Conservation (phyloP, 306 rosid genomes). For the Calophaca sinica region DNA sequence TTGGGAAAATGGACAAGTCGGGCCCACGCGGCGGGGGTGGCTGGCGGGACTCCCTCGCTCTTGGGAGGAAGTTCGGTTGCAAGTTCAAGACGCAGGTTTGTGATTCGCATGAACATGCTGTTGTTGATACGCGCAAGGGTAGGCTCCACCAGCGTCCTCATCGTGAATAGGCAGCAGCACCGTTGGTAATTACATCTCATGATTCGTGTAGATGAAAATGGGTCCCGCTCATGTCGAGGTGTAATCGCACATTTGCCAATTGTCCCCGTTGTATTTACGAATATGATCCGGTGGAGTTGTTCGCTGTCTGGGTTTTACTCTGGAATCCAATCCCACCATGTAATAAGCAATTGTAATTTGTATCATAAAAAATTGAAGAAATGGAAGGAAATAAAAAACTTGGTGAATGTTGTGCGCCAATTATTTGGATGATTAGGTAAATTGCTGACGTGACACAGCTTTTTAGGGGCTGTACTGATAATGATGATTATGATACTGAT, state of each 20-base stretch:
- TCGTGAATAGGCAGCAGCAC: slow-evolving; percentile 40
- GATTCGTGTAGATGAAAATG: not conserved
- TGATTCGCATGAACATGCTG: slow-evolving; percentile 78
- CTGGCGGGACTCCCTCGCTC: slow-evolving; percentile 57
- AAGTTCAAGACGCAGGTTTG: slow-evolving; percentile 92
- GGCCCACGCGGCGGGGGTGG: slow-evolving; percentile 51
- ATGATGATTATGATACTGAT: not conserved
- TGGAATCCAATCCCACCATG: too few relatives aligned
- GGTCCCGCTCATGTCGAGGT: not conserved
- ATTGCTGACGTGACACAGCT: slow-evolving; percentile 6
- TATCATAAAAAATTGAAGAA: not conserved
- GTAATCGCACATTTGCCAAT: slow-evolving; percentile 2
- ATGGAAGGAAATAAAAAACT: not conserved
- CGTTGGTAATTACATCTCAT: not conserved
- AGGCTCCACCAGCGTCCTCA: slow-evolving; percentile 54
- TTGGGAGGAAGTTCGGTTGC: slow-evolving; percentile 68
- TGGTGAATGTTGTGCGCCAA: not conserved
- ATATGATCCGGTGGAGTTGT: not conserved
- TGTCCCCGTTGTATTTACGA: not conserved
- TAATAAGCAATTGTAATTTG: not conserved
- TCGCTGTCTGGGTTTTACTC: not conserved
- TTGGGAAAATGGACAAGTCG: slow-evolving; percentile 64
- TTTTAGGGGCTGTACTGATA: slow-evolving; percentile 14
- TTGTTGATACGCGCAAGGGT: slow-evolving; percentile 64
- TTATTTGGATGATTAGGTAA: slow-evolving; percentile 26